Evolutionary conservation across 805 yeast genomes (phyloP), one percentile per base, ranked within the genome.

Genomic region (Nakazawaea sp.): DNA sequence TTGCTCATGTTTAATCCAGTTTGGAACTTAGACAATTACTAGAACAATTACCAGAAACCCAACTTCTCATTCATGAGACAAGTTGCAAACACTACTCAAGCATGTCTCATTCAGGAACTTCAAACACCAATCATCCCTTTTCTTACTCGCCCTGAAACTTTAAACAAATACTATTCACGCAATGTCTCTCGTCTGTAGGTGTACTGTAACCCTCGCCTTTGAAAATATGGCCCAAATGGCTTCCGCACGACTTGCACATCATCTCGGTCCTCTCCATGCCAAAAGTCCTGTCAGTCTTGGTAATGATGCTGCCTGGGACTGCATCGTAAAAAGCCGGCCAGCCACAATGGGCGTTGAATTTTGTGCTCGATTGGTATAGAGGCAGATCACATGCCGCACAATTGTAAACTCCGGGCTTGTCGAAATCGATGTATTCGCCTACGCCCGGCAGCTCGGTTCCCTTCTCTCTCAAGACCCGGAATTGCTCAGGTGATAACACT

Each of bases 301-400:
- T 66, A 16, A 58, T 68, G 27, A 92, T 69, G 5, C 95, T 69
- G 0, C 88, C 89, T 0, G 95, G 94, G 27, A 85, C 64, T 1
- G 95, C 96, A 41, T 86, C 82, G 57, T 81, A 90, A 58, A 92
- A 92, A 0, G 96, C 89, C 1, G 98, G 98, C 98, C 98, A 92
- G 2, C 98, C 98, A 58, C 98, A 92, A 37, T 87, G 87, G 10
- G 95, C 76, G 41, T 81, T 79, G 50, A 92, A 92, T 58, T 92
- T 90, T 3, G 96, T 72, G 23, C 70, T 64, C 20, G 95, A 78
- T 43, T 71, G 70, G 58, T 92, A 92, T 21, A 92, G 61, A 10
- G 96, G 95, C 30, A 72, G 64, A 35, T 68, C 69, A 59, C 98
- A 92, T 5, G 81, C 97, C 0, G 83, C 96, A 62, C 99, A 92